Evolutionary conservation across 2,329 filamentous ascomycete species (phyloP).

Genomic region (Pseudocercospora musae): DNA sequence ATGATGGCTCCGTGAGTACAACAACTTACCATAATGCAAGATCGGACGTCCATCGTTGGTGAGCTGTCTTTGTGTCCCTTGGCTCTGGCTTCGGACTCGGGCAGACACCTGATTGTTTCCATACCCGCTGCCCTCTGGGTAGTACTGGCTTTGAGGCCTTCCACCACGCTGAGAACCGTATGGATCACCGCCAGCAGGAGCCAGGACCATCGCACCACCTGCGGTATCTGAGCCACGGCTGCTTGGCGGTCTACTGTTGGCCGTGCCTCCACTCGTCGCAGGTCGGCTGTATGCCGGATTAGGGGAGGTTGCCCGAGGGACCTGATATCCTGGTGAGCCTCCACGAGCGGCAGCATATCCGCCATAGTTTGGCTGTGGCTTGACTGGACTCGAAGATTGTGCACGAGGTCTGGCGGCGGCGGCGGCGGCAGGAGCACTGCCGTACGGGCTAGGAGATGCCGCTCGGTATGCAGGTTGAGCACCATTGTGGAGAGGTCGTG

Average conservation of each 20-base stretch:
- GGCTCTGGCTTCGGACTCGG: constrained; percentile 71
- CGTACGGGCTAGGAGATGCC: constrained; percentile 49
- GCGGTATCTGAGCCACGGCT: constrained; percentile 40
- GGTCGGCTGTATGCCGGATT: constrained; percentile 40
- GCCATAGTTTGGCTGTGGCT: constrained; percentile 37
- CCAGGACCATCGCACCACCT: constrained; percentile 43
- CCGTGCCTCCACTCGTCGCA: constrained; percentile 32
- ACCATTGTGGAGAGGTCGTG: constrained; percentile 54
- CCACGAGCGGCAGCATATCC: constrained; percentile 38
- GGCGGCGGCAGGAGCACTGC: constrained; percentile 30
- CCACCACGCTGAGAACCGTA: constrained; percentile 41
- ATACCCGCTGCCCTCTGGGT: constrained; percentile 35
- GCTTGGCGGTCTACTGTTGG: constrained; percentile 41
- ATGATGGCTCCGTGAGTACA: background rate
- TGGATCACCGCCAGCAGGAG: constrained; percentile 42
- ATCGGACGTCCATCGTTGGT: constrained; percentile 84
- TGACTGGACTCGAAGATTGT: constrained; percentile 42
- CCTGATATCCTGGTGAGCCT: constrained; percentile 40
- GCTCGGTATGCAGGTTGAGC: constrained; percentile 24
- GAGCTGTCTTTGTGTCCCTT: constrained; percentile 80
- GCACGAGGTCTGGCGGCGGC: constrained; percentile 33
- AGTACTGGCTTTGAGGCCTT: constrained; percentile 46
- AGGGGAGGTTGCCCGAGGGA: constrained; percentile 39
- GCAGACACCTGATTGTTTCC: constrained; percentile 38
- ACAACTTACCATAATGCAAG: constrained; percentile 84